Conservation (phyloP, 768 basidiomycete species). For the Mycena epipterygia region DNA sequence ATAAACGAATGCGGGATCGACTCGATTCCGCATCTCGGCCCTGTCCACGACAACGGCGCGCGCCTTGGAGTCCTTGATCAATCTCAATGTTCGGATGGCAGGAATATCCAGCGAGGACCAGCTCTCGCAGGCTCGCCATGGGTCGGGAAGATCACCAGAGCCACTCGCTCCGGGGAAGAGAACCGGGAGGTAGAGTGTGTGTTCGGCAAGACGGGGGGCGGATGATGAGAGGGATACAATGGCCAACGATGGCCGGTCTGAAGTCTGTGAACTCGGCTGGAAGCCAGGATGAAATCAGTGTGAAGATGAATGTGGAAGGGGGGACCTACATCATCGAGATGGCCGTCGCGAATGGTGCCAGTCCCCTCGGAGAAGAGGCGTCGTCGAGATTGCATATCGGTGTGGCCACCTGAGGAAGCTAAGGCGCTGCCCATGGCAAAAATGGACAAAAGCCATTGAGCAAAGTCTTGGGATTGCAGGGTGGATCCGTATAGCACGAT, state of each 20-base stretch:
- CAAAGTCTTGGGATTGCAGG: slow-evolving; percentile 72
- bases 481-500: slow-evolving; percentile 78
- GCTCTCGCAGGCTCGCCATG: slow-evolving; percentile 53
- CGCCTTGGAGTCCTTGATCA: slow-evolving; percentile 50
- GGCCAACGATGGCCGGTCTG: slow-evolving; percentile 70
- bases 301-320: slow-evolving; percentile 47
- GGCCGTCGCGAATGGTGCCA: not conserved
- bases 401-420: slow-evolving; percentile 15
- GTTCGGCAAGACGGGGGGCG: slow-evolving; percentile 51
- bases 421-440: slow-evolving; percentile 52
- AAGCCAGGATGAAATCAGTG: slow-evolving; percentile 48
- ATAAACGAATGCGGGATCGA: slow-evolving; percentile 58
- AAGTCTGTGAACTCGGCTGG: slow-evolving; percentile 57
- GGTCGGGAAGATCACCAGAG: slow-evolving; percentile 18
- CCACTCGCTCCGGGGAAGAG: slow-evolving; percentile 47
- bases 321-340: slow-evolving; percentile 37
- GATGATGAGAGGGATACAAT: slow-evolving; percentile 74
- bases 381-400: not conserved
- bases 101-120: slow-evolving; percentile 63
- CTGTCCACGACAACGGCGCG: slow-evolving; percentile 60
- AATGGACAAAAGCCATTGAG: slow-evolving; percentile 69
- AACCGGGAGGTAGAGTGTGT: slow-evolving; percentile 73
- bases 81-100: slow-evolving; percentile 52
- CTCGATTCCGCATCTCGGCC: slow-evolving; percentile 53
- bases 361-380: not conserved